These are phyloP conservation scores for Solanum pimpinellifolium DNA, from an alignment of 257 asterid genomes.

Conservation along the genomic window DNA sequence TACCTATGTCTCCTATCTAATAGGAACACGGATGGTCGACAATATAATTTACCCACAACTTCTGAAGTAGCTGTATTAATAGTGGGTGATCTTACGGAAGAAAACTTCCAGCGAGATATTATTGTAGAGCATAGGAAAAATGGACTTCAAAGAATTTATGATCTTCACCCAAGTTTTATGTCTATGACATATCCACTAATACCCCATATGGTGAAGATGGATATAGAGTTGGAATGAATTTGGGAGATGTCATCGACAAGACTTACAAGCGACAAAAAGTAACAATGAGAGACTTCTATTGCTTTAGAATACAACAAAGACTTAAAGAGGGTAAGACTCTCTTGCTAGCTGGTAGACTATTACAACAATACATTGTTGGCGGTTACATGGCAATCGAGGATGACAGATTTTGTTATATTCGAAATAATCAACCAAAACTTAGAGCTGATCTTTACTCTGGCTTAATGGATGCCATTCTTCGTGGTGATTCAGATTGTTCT, in stretches of 20 bases:
- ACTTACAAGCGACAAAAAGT: background rate
- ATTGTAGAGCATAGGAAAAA: background rate
- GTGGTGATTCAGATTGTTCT: too few species aligned
- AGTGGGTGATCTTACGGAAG: background rate
- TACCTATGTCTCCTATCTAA: too few species aligned
- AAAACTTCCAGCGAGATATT: background rate
- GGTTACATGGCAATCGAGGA: too few species aligned
- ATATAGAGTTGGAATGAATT: background rate
- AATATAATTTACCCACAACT: background rate
- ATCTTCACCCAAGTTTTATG: background rate
- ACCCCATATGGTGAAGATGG: background rate
- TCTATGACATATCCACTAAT: too few species aligned
- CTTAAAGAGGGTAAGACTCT: too few species aligned
- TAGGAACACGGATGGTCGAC: background rate
- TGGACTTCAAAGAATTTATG: background rate
- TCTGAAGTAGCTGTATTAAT: background rate
- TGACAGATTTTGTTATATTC: too few species aligned
- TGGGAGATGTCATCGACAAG: background rate
- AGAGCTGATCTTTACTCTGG: too few species aligned
- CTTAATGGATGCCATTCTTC: too few species aligned
- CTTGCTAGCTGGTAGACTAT: too few species aligned
- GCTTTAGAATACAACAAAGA: background rate
- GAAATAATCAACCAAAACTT: too few species aligned
- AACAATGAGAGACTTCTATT: background rate
- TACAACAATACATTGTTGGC: too few species aligned